A percentile compares a stretch with the other conserved stretches of the same genome.
Evolutionary conservation across 352 stramenopile genomes (phyloP).

Genomic region (Phytophthora tentaculata): DNA sequence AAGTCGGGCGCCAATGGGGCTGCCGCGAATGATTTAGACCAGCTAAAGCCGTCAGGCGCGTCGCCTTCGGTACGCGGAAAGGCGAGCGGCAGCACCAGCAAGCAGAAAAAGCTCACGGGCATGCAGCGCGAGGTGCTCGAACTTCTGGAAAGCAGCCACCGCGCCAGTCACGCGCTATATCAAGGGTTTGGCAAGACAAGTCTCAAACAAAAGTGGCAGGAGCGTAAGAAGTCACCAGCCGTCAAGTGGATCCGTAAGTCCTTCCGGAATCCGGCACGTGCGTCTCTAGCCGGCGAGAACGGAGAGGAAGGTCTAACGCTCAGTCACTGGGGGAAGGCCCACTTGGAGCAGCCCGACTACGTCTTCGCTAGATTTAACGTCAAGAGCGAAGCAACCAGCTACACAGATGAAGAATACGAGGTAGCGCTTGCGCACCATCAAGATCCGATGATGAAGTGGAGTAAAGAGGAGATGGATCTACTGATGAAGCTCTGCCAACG

Average conservation of each 20-base stretch:
- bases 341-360: constrained; percentile 63
- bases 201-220: constrained; percentile 72
- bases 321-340: constrained; percentile 69
- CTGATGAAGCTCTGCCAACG: constrained; percentile 57
- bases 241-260: constrained; percentile 73
- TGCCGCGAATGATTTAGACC: constrained; percentile 45
- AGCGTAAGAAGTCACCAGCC: constrained; percentile 48
- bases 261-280: constrained; percentile 65
- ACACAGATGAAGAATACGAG: constrained; percentile 63
- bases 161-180: constrained; percentile 65
- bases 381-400: constrained; percentile 54
- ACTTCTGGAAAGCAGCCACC: constrained; percentile 66
- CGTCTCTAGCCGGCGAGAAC: constrained; percentile 46
- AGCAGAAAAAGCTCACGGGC: constrained; percentile 65
- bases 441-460: constrained; percentile 68
- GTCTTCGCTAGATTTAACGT: constrained; percentile 77
- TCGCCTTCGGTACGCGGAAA: constrained; percentile 23
- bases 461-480: constrained; percentile 65
- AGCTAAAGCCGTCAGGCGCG: constrained; percentile 56
- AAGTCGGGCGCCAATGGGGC: constrained; percentile 31
- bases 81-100: constrained; percentile 21
- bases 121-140: constrained; percentile 77
- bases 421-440: constrained; percentile 41
- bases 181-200: constrained; percentile 64
- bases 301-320: constrained; percentile 52